phyloP scores from a whole-genome alignment of 306 rosid species.

The Vigna angularis region DNA sequence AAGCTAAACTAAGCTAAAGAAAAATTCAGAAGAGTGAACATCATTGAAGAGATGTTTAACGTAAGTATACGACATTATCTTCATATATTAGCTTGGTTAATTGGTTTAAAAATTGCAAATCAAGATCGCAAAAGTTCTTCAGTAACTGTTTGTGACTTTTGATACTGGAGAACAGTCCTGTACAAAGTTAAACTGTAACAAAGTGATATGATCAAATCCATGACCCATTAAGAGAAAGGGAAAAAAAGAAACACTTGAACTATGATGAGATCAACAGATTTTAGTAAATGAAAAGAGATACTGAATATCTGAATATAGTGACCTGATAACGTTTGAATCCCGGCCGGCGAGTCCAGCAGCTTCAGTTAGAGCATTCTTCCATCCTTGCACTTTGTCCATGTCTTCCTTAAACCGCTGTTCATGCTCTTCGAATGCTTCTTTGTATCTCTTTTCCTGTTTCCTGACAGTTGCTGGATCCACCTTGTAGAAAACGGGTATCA shows the following conservation, averaged over 20 bases:
- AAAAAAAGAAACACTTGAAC: not conserved
- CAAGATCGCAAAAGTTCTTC: too few species aligned
- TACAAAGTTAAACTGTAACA: not conserved
- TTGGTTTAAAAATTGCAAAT: too few species aligned
- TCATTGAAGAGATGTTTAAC: too few species aligned
- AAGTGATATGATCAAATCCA: not conserved
- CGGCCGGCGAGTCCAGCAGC: not conserved
- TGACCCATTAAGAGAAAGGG: not conserved
- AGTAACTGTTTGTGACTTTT: not conserved
- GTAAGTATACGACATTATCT: too few species aligned
- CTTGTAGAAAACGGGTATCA: conserved; percentile 42
- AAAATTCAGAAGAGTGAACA: too few species aligned
- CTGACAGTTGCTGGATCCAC: conserved; percentile 38
- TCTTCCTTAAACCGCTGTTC: not conserved
- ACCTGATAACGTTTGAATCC: not conserved
- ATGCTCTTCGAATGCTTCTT: not conserved
- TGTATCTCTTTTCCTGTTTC: conserved; percentile 11
- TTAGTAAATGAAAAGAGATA: too few species aligned
- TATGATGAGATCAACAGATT: not conserved
- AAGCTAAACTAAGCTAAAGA: too few species aligned
- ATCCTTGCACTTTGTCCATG: not conserved
- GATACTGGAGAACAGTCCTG: not conserved
- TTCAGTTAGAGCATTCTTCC: conserved; percentile 31
- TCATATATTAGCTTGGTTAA: too few species aligned
- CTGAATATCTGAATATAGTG: too few species aligned